Conservation (phyloP, 2,329 filamentous ascomycete species). For the Fusarium sp. region DNA sequence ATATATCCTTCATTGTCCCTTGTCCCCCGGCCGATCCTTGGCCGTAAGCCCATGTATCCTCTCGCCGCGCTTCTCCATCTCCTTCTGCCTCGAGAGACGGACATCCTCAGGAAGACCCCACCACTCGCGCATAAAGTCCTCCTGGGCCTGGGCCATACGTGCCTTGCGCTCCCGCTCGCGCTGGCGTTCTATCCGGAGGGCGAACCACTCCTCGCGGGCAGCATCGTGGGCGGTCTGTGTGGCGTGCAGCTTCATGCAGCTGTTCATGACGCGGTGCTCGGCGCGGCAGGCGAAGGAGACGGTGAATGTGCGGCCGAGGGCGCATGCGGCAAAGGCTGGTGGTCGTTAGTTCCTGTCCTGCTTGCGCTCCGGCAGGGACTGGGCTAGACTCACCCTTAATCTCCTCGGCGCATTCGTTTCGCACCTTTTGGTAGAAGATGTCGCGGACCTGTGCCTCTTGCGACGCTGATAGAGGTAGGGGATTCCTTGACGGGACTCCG, state of each 20-base stretch:
- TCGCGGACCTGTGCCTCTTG: constrained; percentile 87
- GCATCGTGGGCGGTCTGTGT: constrained; percentile 87
- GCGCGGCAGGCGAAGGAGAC: constrained; percentile 87
- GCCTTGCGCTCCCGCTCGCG: constrained; percentile 73
- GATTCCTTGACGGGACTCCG: constrained; percentile 74
- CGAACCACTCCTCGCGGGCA: constrained; percentile 94
- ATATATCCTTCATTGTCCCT: constrained; percentile 22
- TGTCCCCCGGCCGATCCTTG: constrained; percentile 39
- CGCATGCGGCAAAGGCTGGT: constrained; percentile 90
- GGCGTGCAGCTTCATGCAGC: constrained; percentile 89
- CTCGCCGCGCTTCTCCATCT: constrained; percentile 62
- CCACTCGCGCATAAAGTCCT: constrained; percentile 74
- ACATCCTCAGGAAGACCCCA: constrained; percentile 71
- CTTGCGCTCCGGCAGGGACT: too few species aligned
- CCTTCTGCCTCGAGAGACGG: constrained; percentile 59
- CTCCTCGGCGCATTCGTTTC: constrained; percentile 78
- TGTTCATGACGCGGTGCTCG: constrained; percentile 88
- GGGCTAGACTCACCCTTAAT: constrained; percentile 72
- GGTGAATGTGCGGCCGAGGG: constrained; percentile 84
- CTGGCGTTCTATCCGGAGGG: constrained; percentile 75
- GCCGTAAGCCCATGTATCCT: constrained; percentile 65
- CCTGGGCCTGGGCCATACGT: constrained; percentile 68
- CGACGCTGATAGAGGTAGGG: constrained; percentile 81
- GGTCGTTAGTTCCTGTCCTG: constrained; percentile 7
- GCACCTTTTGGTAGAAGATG: constrained; percentile 82